Base-by-base conservation (phyloP, 441 rosid genomes). In the Populus hybrid region DNA sequence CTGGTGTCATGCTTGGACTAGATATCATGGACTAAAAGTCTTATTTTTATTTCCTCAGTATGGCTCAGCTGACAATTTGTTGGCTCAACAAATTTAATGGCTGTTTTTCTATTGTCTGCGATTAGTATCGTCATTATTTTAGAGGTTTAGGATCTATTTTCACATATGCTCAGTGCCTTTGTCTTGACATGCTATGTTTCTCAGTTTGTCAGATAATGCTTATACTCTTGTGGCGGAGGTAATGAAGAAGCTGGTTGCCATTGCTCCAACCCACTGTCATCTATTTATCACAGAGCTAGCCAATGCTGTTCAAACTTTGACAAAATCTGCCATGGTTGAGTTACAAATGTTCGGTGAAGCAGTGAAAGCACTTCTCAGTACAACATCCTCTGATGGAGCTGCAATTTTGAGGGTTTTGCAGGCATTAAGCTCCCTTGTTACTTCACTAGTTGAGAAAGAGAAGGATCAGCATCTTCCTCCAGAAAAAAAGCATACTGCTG, bases 181-280 rank as follows among this genome's bases (percentile, higher is more conserved):
- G 28, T 66, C 70, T 80, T 85, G 75, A 84, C 78, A 30, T 66
- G 24, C 63, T 65, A 34, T 72, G 65, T 76, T 82, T 75, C 78
- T 54, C 94, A 96, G 99, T 80, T 86, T 96, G 90, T 96, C 99
- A 79, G 99, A 96, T 88, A 92, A 88, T 70, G 97, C 99, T 68
- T 94, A 96, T 69, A 76, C 89, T 83, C 96, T 93, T 67, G 98
- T 92, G 73, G 96, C 94, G 8, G 99, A 93, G 85, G 98, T 94
- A 78, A 88, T 96, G 90, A 94, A 92, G 82, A 96, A 91, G 85
- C 79, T 96, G 85, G 98, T 96, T 72, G 89, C 89, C 42, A 89
- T 90, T 83, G 92, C 97, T 75, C 96, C 97, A 21, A 84, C 83
- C 77, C 97, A 94, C 84, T 90, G 95, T 78, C 94, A 90, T 81